Conservation (phyloP, 2,329 filamentous ascomycete species). For the Truncatella angustata region DNA sequence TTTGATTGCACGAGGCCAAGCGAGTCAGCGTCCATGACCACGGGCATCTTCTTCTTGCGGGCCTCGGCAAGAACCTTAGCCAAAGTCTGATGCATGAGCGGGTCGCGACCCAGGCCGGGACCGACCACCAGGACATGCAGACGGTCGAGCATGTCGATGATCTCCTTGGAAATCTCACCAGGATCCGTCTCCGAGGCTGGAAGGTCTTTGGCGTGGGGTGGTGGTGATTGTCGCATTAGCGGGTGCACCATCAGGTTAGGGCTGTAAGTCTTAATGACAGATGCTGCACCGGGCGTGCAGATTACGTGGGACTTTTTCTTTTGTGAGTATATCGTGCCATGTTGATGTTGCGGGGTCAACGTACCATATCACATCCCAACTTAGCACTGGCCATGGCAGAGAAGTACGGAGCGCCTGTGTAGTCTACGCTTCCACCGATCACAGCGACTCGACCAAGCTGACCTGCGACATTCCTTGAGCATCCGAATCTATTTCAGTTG, state of each 20-base stretch:
- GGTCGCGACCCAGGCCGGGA: conserved; percentile 85
- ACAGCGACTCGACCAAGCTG: conserved; percentile 90
- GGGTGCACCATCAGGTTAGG: conserved; percentile 99
- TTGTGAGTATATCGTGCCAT: no score
- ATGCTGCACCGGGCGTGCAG: conserved; percentile 82
- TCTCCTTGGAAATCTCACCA: conserved; percentile 59
- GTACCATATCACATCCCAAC: conserved; percentile 85
- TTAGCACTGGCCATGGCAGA: conserved; percentile 94
- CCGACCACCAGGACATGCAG: conserved; percentile 92
- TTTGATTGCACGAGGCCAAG: conserved; percentile 73
- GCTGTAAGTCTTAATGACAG: conserved; percentile 96
- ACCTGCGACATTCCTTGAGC: conserved; percentile 51
- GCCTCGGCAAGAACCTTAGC: conserved; percentile 77
- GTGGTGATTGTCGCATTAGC: conserved; percentile 74
- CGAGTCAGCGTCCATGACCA: conserved; percentile 91
- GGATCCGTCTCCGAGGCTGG: conserved; percentile 56
- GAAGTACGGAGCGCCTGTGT: conserved; percentile 96
- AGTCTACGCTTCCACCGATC: conserved; percentile 93
- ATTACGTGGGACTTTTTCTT: conserved; percentile 94
- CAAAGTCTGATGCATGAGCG: conserved; percentile 85
- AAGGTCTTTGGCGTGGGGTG: conserved; percentile 35
- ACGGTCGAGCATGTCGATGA: conserved; percentile 78
- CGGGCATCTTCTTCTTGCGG: conserved; percentile 66
- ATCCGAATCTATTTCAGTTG: not conserved
- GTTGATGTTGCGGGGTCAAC: no score